A percentile compares a stretch with the other conserved stretches of the same genome.
Conservation (phyloP, 208 protist species). For the Crithidia brevicula region DNA sequence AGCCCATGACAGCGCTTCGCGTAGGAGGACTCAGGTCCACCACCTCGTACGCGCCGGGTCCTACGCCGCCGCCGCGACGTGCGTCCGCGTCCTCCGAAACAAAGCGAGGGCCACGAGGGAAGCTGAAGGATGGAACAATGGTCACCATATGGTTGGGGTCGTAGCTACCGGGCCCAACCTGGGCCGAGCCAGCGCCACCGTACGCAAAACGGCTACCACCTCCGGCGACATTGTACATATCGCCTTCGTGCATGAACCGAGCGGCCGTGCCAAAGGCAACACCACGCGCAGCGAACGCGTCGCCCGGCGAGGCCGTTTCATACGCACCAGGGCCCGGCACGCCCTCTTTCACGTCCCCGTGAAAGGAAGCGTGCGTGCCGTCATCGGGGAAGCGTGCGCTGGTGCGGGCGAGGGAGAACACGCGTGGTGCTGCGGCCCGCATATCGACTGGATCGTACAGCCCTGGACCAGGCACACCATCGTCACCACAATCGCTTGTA, state of each 20-base stretch:
- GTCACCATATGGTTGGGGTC: conserved; percentile 22
- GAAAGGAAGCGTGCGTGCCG: background rate
- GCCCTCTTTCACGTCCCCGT: background rate
- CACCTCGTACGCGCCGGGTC: conserved; percentile 37
- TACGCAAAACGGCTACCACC: too few species aligned
- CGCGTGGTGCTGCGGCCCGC: conserved; percentile 1
- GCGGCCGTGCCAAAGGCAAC: conserved; percentile 43
- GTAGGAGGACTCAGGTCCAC: conserved; percentile 27
- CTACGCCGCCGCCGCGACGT: background rate
- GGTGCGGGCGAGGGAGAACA: conserved; percentile 26
- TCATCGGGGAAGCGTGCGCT: conserved; percentile 23
- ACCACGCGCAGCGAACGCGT: background rate
- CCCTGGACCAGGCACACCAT: conserved; percentile 49
- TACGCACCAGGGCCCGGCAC: conserved; percentile 42
- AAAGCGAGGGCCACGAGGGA: conserved; percentile 22
- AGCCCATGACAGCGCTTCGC: conserved; percentile 38
- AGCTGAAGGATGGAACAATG: conserved; percentile 7
- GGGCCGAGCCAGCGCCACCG: background rate
- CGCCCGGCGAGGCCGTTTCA: background rate
- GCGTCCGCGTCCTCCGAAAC: background rate
- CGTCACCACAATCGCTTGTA: background rate
- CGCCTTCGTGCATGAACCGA: conserved; percentile 26
- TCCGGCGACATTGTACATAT: background rate
- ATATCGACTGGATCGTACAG: conserved; percentile 44
- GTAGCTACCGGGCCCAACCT: conserved; percentile 58